Conservation (phyloP, 2,329 filamentous ascomycete genomes). For the Phaeosphaeria sp. region DNA sequence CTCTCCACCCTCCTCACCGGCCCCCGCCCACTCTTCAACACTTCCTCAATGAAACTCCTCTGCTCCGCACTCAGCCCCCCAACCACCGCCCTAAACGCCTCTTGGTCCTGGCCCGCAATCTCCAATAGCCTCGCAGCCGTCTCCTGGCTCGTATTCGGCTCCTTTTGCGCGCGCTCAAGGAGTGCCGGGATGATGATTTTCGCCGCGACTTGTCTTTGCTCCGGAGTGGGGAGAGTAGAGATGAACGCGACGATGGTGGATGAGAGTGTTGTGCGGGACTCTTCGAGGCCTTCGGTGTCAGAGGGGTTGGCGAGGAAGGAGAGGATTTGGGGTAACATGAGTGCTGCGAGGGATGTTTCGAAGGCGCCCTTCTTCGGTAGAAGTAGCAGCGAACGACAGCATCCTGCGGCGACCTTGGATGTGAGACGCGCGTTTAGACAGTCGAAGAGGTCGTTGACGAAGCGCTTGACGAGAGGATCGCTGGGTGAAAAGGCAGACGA, state of each 20-base stretch:
- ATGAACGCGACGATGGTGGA: slow-evolving; percentile 80
- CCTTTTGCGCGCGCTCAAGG: slow-evolving; percentile 72
- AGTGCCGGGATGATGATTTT: slow-evolving; percentile 80
- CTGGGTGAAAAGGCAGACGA: slow-evolving; percentile 74
- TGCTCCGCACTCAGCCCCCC: slow-evolving; percentile 73
- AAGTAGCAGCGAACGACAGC: slow-evolving; percentile 82
- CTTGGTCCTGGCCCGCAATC: slow-evolving; percentile 77
- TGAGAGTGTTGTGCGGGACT: slow-evolving; percentile 72
- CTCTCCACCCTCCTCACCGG: slow-evolving; percentile 56
- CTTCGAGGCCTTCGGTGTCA: slow-evolving; percentile 79
- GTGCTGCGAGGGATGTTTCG: slow-evolving; percentile 70
- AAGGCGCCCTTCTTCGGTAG: slow-evolving; percentile 57
- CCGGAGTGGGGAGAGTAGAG: slow-evolving; percentile 44
- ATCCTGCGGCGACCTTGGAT: slow-evolving; percentile 88
- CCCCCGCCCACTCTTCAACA: slow-evolving; percentile 68
- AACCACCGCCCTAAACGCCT: slow-evolving; percentile 76
- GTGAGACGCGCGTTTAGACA: slow-evolving; percentile 84
- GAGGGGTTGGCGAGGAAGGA: slow-evolving; percentile 70
- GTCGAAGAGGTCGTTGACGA: slow-evolving; percentile 82
- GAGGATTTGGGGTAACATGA: slow-evolving; percentile 77
- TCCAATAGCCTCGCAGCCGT: slow-evolving; percentile 80
- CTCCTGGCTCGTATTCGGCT: slow-evolving; percentile 66
- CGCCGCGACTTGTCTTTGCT: slow-evolving; percentile 63
- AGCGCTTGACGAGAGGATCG: slow-evolving; percentile 76
- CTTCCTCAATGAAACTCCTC: slow-evolving; percentile 79